A percentile compares a stretch with the other conserved stretches of the same genome.
Evolutionary conservation across 305 asterid genomes (phyloP).

Genomic region (Caryopteris hybrid): DNA sequence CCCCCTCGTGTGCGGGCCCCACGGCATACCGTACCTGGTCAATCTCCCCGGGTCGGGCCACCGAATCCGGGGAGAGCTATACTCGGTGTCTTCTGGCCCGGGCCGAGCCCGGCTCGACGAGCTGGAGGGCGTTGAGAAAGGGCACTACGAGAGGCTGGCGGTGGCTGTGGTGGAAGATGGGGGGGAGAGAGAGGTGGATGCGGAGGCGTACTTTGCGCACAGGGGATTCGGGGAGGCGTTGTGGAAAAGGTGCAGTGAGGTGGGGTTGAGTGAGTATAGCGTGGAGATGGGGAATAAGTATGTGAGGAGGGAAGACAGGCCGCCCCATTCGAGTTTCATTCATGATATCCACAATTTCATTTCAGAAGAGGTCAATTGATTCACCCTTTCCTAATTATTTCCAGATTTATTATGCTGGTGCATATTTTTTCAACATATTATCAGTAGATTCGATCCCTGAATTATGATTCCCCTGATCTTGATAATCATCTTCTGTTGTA

Average conservation of each 20-base stretch:
- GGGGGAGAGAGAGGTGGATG: conserved; percentile 19
- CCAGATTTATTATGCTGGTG: no score
- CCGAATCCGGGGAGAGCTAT: conserved; percentile 56
- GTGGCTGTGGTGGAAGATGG: conserved; percentile 25
- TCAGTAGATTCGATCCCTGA: no score
- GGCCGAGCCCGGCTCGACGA: conserved; percentile 48
- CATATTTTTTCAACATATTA: no score
- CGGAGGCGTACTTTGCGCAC: conserved; percentile 71
- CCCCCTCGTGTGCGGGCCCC: conserved; percentile 72
- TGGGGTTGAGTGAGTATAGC: conserved; percentile 40
- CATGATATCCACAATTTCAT: conserved; percentile 44
- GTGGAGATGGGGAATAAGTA: conserved; percentile 42
- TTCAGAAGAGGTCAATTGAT: conserved; percentile 18
- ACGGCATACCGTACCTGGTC: conserved; percentile 64
- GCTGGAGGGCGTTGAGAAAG: conserved; percentile 51
- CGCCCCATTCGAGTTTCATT: conserved; percentile 25
- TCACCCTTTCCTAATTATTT: no score
- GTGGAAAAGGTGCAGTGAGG: conserved; percentile 60
- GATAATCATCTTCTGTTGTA: no score
- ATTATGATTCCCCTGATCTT: no score
- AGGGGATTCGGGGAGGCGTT: conserved; percentile 53
- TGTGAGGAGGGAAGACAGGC: conserved; percentile 46
- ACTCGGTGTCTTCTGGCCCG: conserved; percentile 37
- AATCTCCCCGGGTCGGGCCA: conserved; percentile 46
- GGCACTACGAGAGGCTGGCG: conserved; percentile 69